Base-by-base conservation (phyloP, 495 filamentous ascomycete species). In the Podospora sp. region DNA sequence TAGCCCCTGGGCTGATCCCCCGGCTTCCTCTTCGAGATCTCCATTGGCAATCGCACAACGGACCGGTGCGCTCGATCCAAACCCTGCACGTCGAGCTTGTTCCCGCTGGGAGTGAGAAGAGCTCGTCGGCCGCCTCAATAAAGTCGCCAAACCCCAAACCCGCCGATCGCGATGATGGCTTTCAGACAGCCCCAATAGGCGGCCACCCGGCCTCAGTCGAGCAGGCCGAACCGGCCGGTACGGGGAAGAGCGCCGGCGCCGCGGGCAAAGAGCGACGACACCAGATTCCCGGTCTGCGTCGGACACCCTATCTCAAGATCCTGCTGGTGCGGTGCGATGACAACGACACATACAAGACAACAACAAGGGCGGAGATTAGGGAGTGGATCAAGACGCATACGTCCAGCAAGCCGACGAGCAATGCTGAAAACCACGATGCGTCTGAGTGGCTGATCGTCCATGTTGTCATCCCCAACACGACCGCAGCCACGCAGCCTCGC, bases 391-490 rank as follows among this genome's bases (percentile, higher is more conserved):
- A 92, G 74, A 79, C 84, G 8, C 87, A 96, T 68, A 89, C 91
- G 0, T 82, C 85, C 35, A 75, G 75, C 21, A 82, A 82, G 62
- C 78, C 79, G 61, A 64, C 61, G 40, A 85, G 72, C 69, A 75
- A 76, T 11, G 80, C 83, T 58, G 84, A 86, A 87, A 97, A 82
- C 85, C 95, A 99, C 75, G 96, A 98, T 81, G 96, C 96, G 4
- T 97, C 91, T 73, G 96, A 99, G 74, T 99, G 94, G 94, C 83
- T 99, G 20, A 93, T 99, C 63, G 71, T 99, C 12, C 95, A 98
- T 75, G 89, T 99, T 61, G 88, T 96, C 18, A 85, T 95, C 56
- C 88, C 91, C 18, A 92, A 93, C 69, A 94, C 92, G 18, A 81
- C 86, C 24, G 89, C 91, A 1, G 86, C 92, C 51, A 88, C 87